Evolutionary conservation across 352 stramenopile genomes (phyloP).

Genomic region (Globisporangium solare): DNA sequence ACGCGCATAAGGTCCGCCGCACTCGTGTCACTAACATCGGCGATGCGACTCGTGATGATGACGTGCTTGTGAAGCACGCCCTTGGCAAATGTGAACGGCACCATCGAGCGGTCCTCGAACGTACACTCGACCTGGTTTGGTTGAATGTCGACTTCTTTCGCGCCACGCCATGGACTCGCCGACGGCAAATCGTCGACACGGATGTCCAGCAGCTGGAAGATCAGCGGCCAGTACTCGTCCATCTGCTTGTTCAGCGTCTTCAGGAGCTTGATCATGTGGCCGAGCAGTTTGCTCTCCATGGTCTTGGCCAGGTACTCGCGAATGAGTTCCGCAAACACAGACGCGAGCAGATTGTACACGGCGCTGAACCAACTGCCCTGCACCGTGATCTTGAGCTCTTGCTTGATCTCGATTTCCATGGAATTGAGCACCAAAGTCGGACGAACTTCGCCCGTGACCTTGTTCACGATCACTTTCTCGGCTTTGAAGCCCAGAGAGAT

Average conservation of each 20-base stretch:
- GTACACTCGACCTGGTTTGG: slow-evolving; percentile 62
- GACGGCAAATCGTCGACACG: slow-evolving; percentile 69
- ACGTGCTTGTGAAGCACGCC: slow-evolving; percentile 70
- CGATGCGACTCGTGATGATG: slow-evolving; percentile 42
- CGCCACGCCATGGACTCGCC: slow-evolving; percentile 73
- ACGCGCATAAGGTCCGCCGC: slow-evolving; percentile 34
- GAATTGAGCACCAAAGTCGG: slow-evolving; percentile 76
- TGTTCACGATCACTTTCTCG: slow-evolving; percentile 57
- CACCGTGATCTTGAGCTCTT: slow-evolving; percentile 78
- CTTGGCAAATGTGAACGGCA: slow-evolving; percentile 71
- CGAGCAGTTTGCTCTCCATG: slow-evolving; percentile 77
- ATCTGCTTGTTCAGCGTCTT: slow-evolving; percentile 79
- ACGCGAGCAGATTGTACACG: slow-evolving; percentile 79
- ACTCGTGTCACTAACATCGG: slow-evolving; percentile 6
- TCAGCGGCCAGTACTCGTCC: slow-evolving; percentile 81
- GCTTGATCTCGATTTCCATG: slow-evolving; percentile 79
- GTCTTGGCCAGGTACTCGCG: slow-evolving; percentile 82
- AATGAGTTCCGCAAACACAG: slow-evolving; percentile 71
- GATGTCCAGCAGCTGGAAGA: slow-evolving; percentile 80
- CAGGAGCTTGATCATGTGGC: slow-evolving; percentile 82
- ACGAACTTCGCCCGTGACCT: slow-evolving; percentile 57
- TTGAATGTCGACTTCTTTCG: slow-evolving; percentile 67
- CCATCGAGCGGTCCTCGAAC: slow-evolving; percentile 35
- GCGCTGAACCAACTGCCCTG: slow-evolving; percentile 85
- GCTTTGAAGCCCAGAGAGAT: slow-evolving; percentile 83